These are phyloP conservation scores for Coemansia javaensis DNA, from an alignment of 192 early-diverging fungal genomes.

Conservation along the genomic window DNA sequence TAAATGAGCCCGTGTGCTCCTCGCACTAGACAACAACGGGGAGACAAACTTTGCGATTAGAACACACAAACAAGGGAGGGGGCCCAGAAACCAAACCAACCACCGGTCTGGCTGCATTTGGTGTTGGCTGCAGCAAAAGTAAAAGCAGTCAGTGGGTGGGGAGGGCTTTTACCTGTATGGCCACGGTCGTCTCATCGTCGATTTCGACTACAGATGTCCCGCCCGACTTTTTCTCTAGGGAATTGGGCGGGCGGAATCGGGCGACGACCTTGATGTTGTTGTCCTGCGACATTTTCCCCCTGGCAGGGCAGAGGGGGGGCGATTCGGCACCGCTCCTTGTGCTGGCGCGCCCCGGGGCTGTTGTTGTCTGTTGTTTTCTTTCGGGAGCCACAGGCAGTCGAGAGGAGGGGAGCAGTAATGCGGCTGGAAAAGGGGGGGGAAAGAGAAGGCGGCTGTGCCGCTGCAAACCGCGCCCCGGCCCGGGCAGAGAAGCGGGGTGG, in stretches of 20 bases:
- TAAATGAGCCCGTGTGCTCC: conserved; percentile 68
- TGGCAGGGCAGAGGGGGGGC: no score
- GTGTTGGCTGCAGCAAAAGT: background rate
- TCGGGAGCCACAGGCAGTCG: no score
- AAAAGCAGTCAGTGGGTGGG: no score
- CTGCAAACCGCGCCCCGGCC: no score
- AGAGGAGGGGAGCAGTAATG: no score
- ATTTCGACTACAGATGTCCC: conserved; percentile 80
- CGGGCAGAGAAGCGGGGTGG: no score
- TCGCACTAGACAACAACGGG: conserved; percentile 44
- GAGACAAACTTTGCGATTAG: conserved; percentile 8
- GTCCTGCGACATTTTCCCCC: conserved; percentile 52
- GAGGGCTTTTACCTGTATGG: conserved; percentile 46
- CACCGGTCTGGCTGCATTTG: background rate
- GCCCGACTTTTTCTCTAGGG: conserved; percentile 83
- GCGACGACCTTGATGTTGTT: conserved; percentile 97
- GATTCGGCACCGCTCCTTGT: no score
- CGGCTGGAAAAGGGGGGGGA: no score
- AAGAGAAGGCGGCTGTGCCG: no score
- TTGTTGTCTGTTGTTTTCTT: background rate
- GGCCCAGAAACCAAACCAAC: background rate
- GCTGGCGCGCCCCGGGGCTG: no score
- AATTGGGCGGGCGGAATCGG: conserved; percentile 95
- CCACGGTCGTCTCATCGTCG: conserved; percentile 59
- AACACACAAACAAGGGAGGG: background rate